These are phyloP conservation scores for Aaosphaeria pasadenensis DNA, from an alignment of 2,329 filamentous ascomycete genomes.

Conservation along the genomic window DNA sequence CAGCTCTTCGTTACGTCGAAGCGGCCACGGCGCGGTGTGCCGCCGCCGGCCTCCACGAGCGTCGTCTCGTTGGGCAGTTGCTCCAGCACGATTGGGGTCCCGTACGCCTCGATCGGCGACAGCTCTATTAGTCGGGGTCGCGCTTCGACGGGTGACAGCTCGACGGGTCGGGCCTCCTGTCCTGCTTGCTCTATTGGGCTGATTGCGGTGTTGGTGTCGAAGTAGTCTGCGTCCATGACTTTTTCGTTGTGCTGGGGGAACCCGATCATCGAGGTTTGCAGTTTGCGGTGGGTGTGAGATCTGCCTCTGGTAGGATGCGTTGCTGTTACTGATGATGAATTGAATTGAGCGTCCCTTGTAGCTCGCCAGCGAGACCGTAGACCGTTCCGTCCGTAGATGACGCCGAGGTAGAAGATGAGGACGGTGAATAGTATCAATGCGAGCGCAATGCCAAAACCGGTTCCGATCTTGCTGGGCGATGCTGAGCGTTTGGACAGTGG, in stretches of 20 bases:
- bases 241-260: not conserved
- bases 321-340: not conserved
- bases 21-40: too few species aligned
- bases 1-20: not conserved
- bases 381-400: slow-evolving; percentile 5
- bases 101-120: not conserved
- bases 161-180: not conserved
- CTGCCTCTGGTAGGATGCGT: not conserved
- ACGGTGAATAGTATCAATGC: slow-evolving; percentile 5
- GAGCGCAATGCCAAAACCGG: slow-evolving; percentile 9
- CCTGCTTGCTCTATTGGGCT: too few species aligned
- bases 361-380: slow-evolving; percentile 5
- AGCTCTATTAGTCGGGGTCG: not conserved
- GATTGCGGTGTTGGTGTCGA: too few species aligned
- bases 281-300: not conserved
- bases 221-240: not conserved
- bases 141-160: not conserved
- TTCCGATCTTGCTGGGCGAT: slow-evolving; percentile 5
- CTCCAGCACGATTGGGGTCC: not conserved
- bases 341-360: not conserved
- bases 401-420: slow-evolving; percentile 12
- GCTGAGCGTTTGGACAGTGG: not conserved
- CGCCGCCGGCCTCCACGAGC: not conserved
- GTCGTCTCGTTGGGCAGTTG: not conserved
- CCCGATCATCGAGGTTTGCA: too few species aligned